Percentiles rank a stretch among this genome's conserved stretches.
These are phyloP conservation scores for Lipomyces yamadae DNA, from an alignment of 805 yeast genomes.

Conservation along the genomic window DNA sequence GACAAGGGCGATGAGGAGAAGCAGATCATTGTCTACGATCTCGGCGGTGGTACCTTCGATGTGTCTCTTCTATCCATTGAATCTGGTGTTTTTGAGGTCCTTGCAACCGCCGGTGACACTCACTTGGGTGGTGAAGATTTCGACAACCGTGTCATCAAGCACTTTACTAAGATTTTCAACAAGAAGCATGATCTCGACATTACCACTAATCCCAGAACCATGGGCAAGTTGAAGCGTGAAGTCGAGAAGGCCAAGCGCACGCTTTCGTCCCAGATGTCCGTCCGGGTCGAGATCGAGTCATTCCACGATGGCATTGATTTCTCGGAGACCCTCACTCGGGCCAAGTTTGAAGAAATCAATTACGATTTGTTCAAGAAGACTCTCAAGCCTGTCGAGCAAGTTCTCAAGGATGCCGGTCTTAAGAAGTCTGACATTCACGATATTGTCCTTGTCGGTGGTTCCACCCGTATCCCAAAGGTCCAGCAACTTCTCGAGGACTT, in stretches of 20 bases:
- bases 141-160: slow-evolving; percentile 93
- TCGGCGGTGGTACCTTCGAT: slow-evolving; percentile 99
- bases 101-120: slow-evolving; percentile 90
- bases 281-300: slow-evolving; percentile 95
- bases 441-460: slow-evolving; percentile 97
- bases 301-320: slow-evolving; percentile 94
- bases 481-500: slow-evolving; percentile 88
- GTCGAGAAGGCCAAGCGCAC: slow-evolving; percentile 98
- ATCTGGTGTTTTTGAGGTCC: slow-evolving; percentile 95
- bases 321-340: slow-evolving; percentile 93
- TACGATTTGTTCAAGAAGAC: slow-evolving; percentile 92
- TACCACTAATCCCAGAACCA: slow-evolving; percentile 77
- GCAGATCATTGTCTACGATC: slow-evolving; percentile 89
- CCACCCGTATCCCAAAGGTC: slow-evolving; percentile 98
- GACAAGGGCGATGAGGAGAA: slow-evolving; percentile 63
- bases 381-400: slow-evolving; percentile 94
- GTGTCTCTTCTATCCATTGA: slow-evolving; percentile 90
- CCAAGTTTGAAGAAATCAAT: slow-evolving; percentile 96
- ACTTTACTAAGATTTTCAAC: slow-evolving; percentile 92
- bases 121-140: slow-evolving; percentile 99
- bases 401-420: slow-evolving; percentile 88
- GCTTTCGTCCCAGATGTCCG: slow-evolving; percentile 90
- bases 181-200: slow-evolving; percentile 90
- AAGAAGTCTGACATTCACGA: slow-evolving; percentile 88
- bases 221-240: slow-evolving; percentile 94